These are phyloP conservation scores for Condylostoma magnum DNA, from an alignment of 169 alveolate species.

Conservation along the genomic window DNA sequence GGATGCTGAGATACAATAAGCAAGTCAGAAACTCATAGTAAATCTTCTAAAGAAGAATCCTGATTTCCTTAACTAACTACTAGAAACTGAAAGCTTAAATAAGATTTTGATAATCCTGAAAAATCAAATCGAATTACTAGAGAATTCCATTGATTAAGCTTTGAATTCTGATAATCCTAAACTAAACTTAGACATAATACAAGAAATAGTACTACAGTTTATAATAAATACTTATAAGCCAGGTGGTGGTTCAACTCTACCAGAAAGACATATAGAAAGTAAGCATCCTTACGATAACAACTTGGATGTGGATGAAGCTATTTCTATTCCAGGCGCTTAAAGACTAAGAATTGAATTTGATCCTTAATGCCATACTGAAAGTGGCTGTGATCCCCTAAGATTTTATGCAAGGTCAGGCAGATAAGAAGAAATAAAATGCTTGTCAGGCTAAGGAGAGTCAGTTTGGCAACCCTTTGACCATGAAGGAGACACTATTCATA, in stretches of 20 bases:
- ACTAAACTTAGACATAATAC: background rate
- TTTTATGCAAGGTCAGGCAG: constrained; percentile 27
- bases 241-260: background rate
- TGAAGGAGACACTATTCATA: constrained; percentile 19
- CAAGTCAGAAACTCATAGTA: background rate
- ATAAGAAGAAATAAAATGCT: background rate
- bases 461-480: constrained; percentile 14
- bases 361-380: constrained; percentile 25
- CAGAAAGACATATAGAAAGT: background rate
- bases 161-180: background rate
- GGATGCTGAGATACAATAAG: background rate
- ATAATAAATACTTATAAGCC: background rate
- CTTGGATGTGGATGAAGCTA: constrained; percentile 17
- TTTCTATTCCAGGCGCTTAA: constrained; percentile 28
- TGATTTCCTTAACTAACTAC: background rate
- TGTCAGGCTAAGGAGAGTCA: constrained; percentile 15
- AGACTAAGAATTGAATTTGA: constrained; percentile 7
- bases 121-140: background rate
- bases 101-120: background rate
- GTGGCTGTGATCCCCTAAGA: constrained; percentile 22
- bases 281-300: constrained; percentile 25
- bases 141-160: background rate
- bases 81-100: background rate
- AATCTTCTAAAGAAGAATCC: background rate
- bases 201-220: background rate